Evolutionary conservation across 441 rosid species (phyloP).

Genomic region (Breynia disticha): DNA sequence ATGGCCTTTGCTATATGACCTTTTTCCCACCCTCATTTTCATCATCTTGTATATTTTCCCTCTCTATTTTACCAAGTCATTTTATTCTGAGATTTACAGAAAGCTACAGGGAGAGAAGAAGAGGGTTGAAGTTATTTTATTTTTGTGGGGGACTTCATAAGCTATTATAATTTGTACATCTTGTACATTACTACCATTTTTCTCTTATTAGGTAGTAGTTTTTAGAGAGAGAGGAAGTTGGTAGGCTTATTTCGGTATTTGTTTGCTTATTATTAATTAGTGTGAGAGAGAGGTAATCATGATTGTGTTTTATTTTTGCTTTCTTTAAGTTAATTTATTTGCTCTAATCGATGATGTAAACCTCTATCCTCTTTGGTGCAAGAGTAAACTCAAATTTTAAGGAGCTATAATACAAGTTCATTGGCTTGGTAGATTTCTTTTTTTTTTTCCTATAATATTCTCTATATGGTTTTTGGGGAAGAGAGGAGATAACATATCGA

Average conservation of each 20-base stretch:
- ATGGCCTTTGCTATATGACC: conserved; percentile 16
- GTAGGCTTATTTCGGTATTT: conserved; percentile 10
- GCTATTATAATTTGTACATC: conserved; percentile 18
- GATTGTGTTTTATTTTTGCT: conserved; percentile 19
- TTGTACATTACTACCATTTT: conserved; percentile 40
- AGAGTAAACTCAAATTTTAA: too few species aligned
- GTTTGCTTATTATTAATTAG: conserved; percentile 11
- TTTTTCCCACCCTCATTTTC: conserved; percentile 16
- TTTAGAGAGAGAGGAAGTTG: conserved; percentile 10
- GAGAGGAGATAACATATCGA: conserved; percentile 8
- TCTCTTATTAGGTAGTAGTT: conserved; percentile 36
- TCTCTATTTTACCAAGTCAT: neutral
- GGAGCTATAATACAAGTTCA: too few species aligned
- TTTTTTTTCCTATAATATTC: too few species aligned
- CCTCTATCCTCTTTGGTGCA: too few species aligned
- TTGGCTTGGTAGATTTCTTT: too few species aligned
- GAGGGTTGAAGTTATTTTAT: conserved; percentile 10
- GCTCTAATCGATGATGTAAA: too few species aligned
- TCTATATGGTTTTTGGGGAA: conserved; percentile 19
- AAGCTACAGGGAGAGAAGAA: neutral
- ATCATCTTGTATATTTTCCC: neutral
- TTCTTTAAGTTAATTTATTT: too few species aligned
- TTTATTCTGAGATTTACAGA: neutral
- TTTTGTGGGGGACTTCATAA: conserved; percentile 24
- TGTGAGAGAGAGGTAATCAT: conserved; percentile 3